A percentile compares a stretch with the other conserved stretches of the same genome.
phyloP scores from a whole-genome alignment of 179 eudicot genomes.

The Patellifolia procumbens region DNA sequence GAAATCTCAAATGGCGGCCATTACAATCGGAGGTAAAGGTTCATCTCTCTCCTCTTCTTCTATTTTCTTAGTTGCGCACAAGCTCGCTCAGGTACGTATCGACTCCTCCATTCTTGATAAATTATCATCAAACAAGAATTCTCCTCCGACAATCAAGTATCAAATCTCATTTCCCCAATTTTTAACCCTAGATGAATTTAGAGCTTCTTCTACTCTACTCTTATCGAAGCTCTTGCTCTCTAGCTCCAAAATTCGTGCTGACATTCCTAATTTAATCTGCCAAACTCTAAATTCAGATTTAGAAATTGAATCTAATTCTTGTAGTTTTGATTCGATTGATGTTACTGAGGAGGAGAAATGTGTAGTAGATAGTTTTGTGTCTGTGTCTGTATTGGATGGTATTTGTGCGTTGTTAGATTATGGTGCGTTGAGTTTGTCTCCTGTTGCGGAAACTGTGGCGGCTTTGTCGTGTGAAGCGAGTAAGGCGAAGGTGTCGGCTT shows the following conservation, averaged over 20 bases:
- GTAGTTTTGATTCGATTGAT: conserved; percentile 14
- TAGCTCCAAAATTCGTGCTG: conserved; percentile 30
- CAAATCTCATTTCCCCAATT: conserved; percentile 39
- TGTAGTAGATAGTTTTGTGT: conserved; percentile 36
- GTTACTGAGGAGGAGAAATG: conserved; percentile 39
- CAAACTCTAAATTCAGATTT: conserved; percentile 40
- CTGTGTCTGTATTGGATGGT: conserved; percentile 40
- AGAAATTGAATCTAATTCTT: background rate
- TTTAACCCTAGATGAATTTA: conserved; percentile 52
- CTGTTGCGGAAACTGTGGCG: conserved; percentile 53
- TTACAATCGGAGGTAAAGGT: conserved; percentile 77
- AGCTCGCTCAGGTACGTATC: conserved; percentile 43
- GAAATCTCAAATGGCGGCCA: conserved; percentile 29
- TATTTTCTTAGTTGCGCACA: conserved; percentile 51
- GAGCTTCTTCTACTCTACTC: conserved; percentile 56
- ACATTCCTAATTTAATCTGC: conserved; percentile 32
- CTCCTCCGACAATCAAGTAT: conserved; percentile 29
- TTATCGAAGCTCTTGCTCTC: conserved; percentile 58
- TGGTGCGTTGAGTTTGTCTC: conserved; percentile 39
- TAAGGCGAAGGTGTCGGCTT: conserved; percentile 45
- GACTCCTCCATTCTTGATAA: conserved; percentile 57
- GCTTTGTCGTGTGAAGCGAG: conserved; percentile 84
- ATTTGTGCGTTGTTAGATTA: conserved; percentile 65
- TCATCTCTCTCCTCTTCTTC: conserved; percentile 60
- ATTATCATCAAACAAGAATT: conserved; percentile 27